Percentiles rank a stretch among this genome's conserved stretches.
Conservation (phyloP, 2,329 filamentous ascomycete genomes). For the Byssothecium circinans region DNA sequence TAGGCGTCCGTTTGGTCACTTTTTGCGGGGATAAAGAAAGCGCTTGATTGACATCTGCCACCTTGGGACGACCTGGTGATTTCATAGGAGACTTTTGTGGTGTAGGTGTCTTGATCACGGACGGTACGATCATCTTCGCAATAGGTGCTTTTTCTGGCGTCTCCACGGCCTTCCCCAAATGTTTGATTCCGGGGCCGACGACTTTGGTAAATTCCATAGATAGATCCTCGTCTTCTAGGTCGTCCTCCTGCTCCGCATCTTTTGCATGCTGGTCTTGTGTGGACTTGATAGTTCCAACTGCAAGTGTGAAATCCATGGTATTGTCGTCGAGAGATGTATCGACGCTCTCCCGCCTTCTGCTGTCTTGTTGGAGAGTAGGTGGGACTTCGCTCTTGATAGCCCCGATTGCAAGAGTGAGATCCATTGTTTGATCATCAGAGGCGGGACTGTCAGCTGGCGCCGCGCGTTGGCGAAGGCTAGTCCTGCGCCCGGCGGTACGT, state of each 20-base stretch:
- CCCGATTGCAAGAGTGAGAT: constrained; percentile 44
- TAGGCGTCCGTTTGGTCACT: constrained; percentile 22
- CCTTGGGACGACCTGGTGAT: constrained; percentile 18
- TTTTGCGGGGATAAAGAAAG: constrained; percentile 16
- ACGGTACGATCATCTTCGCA: neutral
- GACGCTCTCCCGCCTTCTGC: constrained; percentile 25
- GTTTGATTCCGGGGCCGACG: constrained; percentile 48
- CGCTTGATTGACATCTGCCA: constrained; percentile 10
- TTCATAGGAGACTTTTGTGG: constrained; percentile 30
- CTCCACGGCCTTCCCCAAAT: constrained; percentile 12
- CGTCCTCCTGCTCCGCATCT: constrained; percentile 10
- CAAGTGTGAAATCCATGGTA: constrained; percentile 46
- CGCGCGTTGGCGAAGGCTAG: constrained; percentile 44
- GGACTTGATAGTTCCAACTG: constrained; percentile 40
- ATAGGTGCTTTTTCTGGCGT: constrained; percentile 23
- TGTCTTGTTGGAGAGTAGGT: constrained; percentile 4
- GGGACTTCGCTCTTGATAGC: constrained; percentile 30
- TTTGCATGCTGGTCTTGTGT: constrained; percentile 6
- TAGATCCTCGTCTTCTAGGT: constrained; percentile 44
- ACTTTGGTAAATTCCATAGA: constrained; percentile 58
- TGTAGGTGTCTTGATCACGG: constrained; percentile 19
- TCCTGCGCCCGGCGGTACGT: constrained; percentile 35
- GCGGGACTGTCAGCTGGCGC: constrained; percentile 38
- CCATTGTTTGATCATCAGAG: constrained; percentile 47
- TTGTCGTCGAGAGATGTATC: constrained; percentile 35